Base-by-base conservation (phyloP, 139 green algal species). In the Astrephomene gubernaculifera region DNA sequence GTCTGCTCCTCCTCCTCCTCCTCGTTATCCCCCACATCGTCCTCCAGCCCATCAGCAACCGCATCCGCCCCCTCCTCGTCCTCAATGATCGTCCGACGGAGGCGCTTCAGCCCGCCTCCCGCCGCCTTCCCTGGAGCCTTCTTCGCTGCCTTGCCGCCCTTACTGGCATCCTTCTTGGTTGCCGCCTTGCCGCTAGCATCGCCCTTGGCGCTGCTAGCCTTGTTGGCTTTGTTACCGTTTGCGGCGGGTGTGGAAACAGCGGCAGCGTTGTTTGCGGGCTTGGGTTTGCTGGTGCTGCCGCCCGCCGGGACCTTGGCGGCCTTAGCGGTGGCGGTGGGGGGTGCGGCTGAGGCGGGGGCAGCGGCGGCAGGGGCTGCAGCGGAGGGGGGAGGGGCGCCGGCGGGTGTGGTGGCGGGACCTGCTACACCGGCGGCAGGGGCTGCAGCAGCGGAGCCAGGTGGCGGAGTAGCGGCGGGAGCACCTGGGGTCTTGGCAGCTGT, bases 11-110 rank as follows among this genome's bases (percentile, higher is more conserved):
- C 85, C 4, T 72, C 61, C 1, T 43, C 27, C 38, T 72, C 0
- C 9, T 79, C 63, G 7, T 88, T 57, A 70, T 81, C 81, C 35
- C 70, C 70, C 3, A 67, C 71, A 27, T 83, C 76, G n/a, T 89
- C 86, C 61, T 89, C 86, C 2, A 87, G 71, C 2, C 54, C 79
- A 43, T 64, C 69, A 60, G 29, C 44, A n/a, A 67, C 78, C 36
- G 43, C 79, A 57, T 80, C 74, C 22, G 82, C 53, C 38, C 39
- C 71, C 25, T 82, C 85, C 38, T 88, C 89, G 29, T 87, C 68
- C 4, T 83, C 76, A 44, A 72, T 38, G 52, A 72, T 43, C 65
- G 83, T 79, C 53, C 43, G 67, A 22, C 63, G 54, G 21, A 81
- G 54, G 41, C 49, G 57, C 67, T 86, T 84, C 27, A 49, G 53